A percentile compares a stretch with the other conserved stretches of the same genome.
Evolutionary conservation across 257 asterid species (phyloP).

Genomic region (Mentha longifolia): DNA sequence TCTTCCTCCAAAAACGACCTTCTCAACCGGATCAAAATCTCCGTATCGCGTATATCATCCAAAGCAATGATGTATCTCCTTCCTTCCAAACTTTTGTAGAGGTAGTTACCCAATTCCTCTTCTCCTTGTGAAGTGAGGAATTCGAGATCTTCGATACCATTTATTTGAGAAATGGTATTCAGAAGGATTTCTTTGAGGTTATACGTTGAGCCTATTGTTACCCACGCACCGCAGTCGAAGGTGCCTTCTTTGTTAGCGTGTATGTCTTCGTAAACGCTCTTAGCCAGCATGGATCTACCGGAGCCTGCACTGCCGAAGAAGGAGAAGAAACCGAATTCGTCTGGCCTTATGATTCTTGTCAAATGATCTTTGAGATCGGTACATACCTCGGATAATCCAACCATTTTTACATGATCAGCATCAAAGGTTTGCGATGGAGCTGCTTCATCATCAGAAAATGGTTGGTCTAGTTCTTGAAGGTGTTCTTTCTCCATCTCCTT

Average conservation of each 20-base stretch:
- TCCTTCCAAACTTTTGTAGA: not conserved
- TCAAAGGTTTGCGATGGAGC: not conserved
- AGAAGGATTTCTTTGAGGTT: not conserved
- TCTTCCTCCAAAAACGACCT: not conserved
- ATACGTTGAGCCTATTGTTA: no score
- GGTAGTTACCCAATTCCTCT: not conserved
- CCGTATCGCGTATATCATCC: slow-evolving; percentile 21
- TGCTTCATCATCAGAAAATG: not conserved
- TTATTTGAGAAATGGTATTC: slow-evolving; percentile 11
- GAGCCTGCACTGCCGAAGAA: no score
- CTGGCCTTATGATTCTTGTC: slow-evolving; percentile 9
- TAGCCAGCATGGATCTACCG: no score
- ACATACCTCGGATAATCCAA: slow-evolving; percentile 2
- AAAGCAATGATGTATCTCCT: slow-evolving; percentile 12
- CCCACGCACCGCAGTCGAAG: no score
- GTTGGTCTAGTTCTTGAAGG: not conserved
- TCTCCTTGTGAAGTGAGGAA: not conserved
- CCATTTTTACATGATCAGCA: not conserved
- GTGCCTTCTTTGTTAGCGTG: no score
- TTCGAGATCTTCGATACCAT: not conserved
- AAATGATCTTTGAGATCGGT: not conserved
- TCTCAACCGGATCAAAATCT: not conserved
- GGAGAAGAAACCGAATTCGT: no score
- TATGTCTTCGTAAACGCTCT: no score
- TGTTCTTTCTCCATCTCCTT: slow-evolving; percentile 8